A percentile compares a stretch with the other conserved stretches of the same genome.
These are phyloP conservation scores for Sporisorium scitamineum DNA, from an alignment of 1,284 basidiomycete species.

Conservation along the genomic window DNA sequence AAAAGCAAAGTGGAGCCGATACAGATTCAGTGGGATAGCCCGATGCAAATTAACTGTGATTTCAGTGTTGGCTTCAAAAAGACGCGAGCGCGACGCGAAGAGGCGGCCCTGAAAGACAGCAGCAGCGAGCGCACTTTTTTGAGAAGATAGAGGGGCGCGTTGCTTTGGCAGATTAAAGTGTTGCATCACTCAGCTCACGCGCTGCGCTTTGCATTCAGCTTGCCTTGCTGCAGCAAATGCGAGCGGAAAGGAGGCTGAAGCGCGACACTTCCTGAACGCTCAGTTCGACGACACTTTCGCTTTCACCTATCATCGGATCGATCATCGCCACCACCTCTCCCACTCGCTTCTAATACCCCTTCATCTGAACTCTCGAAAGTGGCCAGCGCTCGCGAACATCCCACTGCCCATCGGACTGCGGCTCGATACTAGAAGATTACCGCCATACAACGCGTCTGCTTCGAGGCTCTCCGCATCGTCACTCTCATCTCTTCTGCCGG, in stretches of 20 bases:
- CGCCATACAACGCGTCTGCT: background rate
- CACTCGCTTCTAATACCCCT: background rate
- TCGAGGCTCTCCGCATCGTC: too few relatives aligned
- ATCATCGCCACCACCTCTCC: constrained; percentile 2
- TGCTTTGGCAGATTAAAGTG: background rate
- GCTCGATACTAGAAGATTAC: background rate
- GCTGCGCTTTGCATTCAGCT: background rate
- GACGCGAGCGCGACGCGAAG: constrained; percentile 47
- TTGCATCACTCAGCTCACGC: constrained; percentile 6
- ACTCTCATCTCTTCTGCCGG: background rate
- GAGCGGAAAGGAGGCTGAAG: background rate
- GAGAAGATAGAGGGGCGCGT: background rate
- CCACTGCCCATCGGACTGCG: background rate
- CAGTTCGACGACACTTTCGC: background rate
- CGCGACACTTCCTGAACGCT: background rate
- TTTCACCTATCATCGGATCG: background rate
- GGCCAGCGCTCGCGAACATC: background rate
- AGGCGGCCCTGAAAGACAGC: constrained; percentile 1
- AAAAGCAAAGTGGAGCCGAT: constrained; percentile 40
- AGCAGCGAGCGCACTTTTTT: constrained; percentile 3
- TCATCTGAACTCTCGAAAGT: background rate
- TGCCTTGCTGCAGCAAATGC: background rate
- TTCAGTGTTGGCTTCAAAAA: constrained; percentile 14
- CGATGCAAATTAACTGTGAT: background rate
- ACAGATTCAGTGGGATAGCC: background rate